Evolutionary conservation across 148 eudicot genomes (phyloP).

Genomic region (Silene conica): DNA sequence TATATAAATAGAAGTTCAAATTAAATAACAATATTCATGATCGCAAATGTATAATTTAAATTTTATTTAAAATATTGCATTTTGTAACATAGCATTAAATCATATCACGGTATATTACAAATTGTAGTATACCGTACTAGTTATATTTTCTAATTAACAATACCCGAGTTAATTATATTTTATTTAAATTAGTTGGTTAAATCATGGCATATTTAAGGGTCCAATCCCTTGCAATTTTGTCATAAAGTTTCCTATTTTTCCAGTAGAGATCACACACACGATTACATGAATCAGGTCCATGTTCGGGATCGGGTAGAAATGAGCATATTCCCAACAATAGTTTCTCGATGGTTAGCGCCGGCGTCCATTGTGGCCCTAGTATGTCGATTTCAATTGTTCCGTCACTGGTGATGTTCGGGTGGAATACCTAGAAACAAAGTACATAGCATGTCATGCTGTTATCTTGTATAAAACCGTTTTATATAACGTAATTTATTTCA

Average conservation of each 20-base stretch:
- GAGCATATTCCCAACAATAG: conserved; percentile 14
- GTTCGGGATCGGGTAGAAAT: conserved; percentile 17
- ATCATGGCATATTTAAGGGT: conserved; percentile 24
- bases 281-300: conserved; percentile 13
- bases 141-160: no score
- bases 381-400: conserved; percentile 17
- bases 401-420: conserved; percentile 16
- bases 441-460: background rate
- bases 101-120: no score
- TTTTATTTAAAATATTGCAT: no score
- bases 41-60: no score
- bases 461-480: background rate
- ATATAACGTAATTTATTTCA: no score
- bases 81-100: no score
- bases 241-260: conserved; percentile 14
- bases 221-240: conserved; percentile 23
- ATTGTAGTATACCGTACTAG: no score
- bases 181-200: background rate
- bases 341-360: conserved; percentile 9
- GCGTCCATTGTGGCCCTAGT: conserved; percentile 1
- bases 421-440: conserved; percentile 20
- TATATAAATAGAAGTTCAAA: no score
- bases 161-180: no score
- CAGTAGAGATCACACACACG: conserved; percentile 19
- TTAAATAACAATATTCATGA: no score